phyloP scores from a whole-genome alignment of 1,139 yeast genomes.

The Pichia sp. region DNA sequence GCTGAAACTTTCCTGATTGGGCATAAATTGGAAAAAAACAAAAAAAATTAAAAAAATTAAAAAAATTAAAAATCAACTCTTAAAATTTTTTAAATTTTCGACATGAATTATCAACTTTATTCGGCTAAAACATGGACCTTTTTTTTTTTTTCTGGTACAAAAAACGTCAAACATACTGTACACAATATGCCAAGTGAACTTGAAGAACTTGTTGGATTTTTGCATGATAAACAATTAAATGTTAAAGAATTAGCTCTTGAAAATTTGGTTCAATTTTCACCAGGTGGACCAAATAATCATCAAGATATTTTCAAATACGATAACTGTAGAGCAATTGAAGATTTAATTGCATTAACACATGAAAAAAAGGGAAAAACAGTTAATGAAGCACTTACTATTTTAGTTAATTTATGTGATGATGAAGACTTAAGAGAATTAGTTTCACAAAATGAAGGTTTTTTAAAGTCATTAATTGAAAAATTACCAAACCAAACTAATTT shows the following conservation, averaged over 20 bases:
- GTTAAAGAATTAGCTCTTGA: constrained; percentile 83
- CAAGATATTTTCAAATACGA: constrained; percentile 63
- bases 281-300: constrained; percentile 37
- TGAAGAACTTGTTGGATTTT: constrained; percentile 51
- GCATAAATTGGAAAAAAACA: neutral
- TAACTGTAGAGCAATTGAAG: constrained; percentile 66
- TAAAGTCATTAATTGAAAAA: constrained; percentile 47
- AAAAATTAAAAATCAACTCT: too few species aligned
- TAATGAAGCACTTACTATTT: constrained; percentile 66
- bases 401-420: constrained; percentile 79
- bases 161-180: neutral
- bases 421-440: constrained; percentile 54
- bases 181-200: constrained; percentile 17
- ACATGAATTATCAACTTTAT: too few species aligned
- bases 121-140: too few species aligned
- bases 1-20: neutral
- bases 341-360: constrained; percentile 54
- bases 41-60: too few species aligned
- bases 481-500: constrained; percentile 52
- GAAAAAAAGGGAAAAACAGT: constrained; percentile 38
- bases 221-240: constrained; percentile 78
- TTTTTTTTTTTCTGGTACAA: neutral
- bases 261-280: constrained; percentile 75
- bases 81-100: too few species aligned
- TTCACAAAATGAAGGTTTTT: constrained; percentile 56